These are phyloP conservation scores for Exophiala phaeomuriformis DNA, from an alignment of 2,329 filamentous ascomycete genomes.

Conservation along the genomic window DNA sequence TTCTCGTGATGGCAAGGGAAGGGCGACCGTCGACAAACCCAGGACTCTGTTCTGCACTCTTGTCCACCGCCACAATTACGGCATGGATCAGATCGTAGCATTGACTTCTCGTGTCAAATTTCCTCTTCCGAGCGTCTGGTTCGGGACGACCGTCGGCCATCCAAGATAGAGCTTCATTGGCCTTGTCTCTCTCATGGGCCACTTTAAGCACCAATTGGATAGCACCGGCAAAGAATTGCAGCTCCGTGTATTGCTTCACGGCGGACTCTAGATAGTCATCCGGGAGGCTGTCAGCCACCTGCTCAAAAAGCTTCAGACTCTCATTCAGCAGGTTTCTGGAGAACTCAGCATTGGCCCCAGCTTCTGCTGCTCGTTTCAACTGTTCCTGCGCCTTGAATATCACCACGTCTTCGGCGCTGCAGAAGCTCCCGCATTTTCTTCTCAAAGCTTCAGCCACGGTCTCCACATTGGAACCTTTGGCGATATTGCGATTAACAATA, in stretches of 20 bases:
- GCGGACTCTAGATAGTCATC: slow-evolving; percentile 72
- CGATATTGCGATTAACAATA: slow-evolving; percentile 96
- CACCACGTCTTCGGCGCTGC: slow-evolving; percentile 91
- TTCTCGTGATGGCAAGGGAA: slow-evolving; percentile 68
- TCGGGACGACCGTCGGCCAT: slow-evolving; percentile 72
- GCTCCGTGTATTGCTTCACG: slow-evolving; percentile 67
- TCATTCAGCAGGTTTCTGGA: slow-evolving; percentile 78
- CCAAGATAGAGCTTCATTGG: slow-evolving; percentile 78
- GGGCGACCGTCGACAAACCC: slow-evolving; percentile 70
- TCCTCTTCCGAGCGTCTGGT: slow-evolving; percentile 60
- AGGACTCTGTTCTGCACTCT: slow-evolving; percentile 59
- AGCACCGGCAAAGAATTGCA: slow-evolving; percentile 89
- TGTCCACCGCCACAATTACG: slow-evolving; percentile 72
- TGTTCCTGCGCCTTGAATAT: slow-evolving; percentile 98
- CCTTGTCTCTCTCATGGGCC: slow-evolving; percentile 75
- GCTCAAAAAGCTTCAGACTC: slow-evolving; percentile 78
- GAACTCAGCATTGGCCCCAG: slow-evolving; percentile 64
- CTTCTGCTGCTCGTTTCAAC: slow-evolving; percentile 78
- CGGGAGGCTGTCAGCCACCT: slow-evolving; percentile 76
- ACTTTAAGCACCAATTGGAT: slow-evolving; percentile 81
- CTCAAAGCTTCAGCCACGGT: slow-evolving; percentile 92
- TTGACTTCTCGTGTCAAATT: slow-evolving; percentile 63
- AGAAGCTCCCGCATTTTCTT: slow-evolving; percentile 91
- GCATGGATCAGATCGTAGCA: slow-evolving; percentile 85
- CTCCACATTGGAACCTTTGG: slow-evolving; percentile 93